Evolutionary conservation across 306 rosid genomes (phyloP), one percentile per base, ranked within the genome.

Genomic region (Amphicarpaea edgeworthii): DNA sequence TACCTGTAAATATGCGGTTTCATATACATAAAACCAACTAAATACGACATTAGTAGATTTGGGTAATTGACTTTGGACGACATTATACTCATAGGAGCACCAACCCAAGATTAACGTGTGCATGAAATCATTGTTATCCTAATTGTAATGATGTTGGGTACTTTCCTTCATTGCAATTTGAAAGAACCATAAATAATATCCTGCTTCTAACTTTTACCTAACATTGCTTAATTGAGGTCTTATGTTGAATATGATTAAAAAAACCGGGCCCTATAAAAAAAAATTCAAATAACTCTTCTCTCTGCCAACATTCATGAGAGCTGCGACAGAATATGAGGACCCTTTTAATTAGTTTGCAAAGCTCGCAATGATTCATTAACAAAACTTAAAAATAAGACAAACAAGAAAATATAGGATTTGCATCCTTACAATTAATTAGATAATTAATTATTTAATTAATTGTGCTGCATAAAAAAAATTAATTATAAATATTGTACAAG

Each of bases 121-220:
- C 64, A 63, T 24, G 67, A 61, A 75, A 75, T 81, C 80, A 81
- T 81, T 60, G 59, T 26, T 68, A 41, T 75, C 67, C 41, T 32
- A 60, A 41, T 59, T 47, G 73, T 21, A 68, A 75, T 75, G 81
- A 81, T 75, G 84, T 14, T 75, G 76, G 73, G 70, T 69, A 68
- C 68, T 73, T 53, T 68, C 38, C 23, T 60, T 75, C 53, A 49
- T 24, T 81, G 59, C 81, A 68, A 74, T 66, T 46, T 73, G 76
- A 54, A 45, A 47, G 15, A 46, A 17, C 72, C 76, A 66, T 80
- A 41, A 80, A 66, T 80, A 41, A 80, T 78, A 46, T 59, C 50
- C 20, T 38, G 72, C 59, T 55, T 76, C 57, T 7, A 68, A 70
- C 81, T 68, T 57, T 58, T 21, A 67, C 75, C 45, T 57, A 38